A percentile compares a stretch with the other conserved stretches of the same genome.
Evolutionary conservation across 2,329 filamentous ascomycete species (phyloP).

Genomic region (Leptographium procerum): DNA sequence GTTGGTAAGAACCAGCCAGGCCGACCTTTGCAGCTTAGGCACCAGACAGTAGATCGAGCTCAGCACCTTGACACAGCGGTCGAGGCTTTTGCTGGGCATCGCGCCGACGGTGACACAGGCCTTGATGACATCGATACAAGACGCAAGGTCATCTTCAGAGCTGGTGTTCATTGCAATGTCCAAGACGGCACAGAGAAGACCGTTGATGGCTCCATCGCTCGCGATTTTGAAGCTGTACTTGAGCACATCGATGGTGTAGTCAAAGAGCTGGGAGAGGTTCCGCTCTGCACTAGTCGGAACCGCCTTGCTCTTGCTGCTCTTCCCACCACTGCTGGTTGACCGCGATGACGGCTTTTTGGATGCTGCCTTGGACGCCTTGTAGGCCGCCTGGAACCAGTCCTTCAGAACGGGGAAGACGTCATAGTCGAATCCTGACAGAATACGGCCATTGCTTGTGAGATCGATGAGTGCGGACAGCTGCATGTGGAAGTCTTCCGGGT

Average conservation of each 20-base stretch:
- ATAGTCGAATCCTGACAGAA: constrained; percentile 56
- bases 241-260: constrained; percentile 55
- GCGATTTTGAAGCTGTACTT: constrained; percentile 66
- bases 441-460: constrained; percentile 48
- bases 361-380: constrained; percentile 27
- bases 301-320: constrained; percentile 19
- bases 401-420: constrained; percentile 52
- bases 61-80: constrained; percentile 56
- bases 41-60: constrained; percentile 62
- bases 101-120: constrained; percentile 61
- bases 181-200: constrained; percentile 51
- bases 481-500: constrained; percentile 52
- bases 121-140: constrained; percentile 57
- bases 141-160: constrained; percentile 50
- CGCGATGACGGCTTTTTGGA: constrained; percentile 24
- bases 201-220: constrained; percentile 47
- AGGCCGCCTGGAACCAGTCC: constrained; percentile 46
- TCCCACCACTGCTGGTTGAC: constrained; percentile 21
- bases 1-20: constrained; percentile 61
- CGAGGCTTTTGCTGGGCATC: constrained; percentile 51
- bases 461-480: constrained; percentile 54
- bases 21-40: constrained; percentile 44
- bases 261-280: constrained; percentile 52
- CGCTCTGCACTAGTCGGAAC: constrained; percentile 42
- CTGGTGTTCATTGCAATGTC: constrained; percentile 58